These are phyloP conservation scores for Cicer bijugum DNA, from an alignment of 306 rosid species.

Conservation along the genomic window DNA sequence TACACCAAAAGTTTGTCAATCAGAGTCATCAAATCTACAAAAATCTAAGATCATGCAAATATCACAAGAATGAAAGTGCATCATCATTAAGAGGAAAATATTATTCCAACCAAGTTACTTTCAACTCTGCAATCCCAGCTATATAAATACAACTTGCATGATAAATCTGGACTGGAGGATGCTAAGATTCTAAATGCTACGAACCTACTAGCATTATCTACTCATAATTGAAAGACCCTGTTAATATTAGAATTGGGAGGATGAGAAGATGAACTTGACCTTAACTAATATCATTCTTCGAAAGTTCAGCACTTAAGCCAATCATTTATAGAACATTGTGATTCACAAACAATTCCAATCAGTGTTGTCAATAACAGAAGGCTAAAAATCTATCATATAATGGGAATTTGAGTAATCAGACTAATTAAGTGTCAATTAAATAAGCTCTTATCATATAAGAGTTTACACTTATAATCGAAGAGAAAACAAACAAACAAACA, in stretches of 20 bases:
- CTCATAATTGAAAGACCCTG: neutral
- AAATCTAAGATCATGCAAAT: constrained; percentile 9
- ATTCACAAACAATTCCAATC: neutral
- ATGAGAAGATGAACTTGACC: neutral
- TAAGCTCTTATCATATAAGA: neutral
- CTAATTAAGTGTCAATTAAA: neutral
- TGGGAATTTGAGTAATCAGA: neutral
- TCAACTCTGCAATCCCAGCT: neutral
- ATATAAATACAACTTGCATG: neutral
- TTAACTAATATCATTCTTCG: neutral
- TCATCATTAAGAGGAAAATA: constrained; percentile 4
- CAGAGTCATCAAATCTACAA: neutral
- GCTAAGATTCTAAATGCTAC: neutral
- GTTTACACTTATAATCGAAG: neutral
- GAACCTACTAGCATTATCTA: constrained; percentile 1
- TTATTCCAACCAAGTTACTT: neutral
- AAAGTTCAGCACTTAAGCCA: neutral
- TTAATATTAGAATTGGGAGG: neutral
- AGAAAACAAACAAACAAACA: neutral
- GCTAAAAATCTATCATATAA: too few relatives aligned
- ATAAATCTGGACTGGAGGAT: neutral
- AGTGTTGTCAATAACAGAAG: too few relatives aligned
- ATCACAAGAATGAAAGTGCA: constrained; percentile 3
- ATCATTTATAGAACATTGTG: neutral
- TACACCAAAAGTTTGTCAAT: constrained; percentile 11